Percentiles rank a stretch among this genome's conserved stretches.
phyloP scores from a whole-genome alignment of 176 grass and related monocot species.

The Triticum dicoccoides region DNA sequence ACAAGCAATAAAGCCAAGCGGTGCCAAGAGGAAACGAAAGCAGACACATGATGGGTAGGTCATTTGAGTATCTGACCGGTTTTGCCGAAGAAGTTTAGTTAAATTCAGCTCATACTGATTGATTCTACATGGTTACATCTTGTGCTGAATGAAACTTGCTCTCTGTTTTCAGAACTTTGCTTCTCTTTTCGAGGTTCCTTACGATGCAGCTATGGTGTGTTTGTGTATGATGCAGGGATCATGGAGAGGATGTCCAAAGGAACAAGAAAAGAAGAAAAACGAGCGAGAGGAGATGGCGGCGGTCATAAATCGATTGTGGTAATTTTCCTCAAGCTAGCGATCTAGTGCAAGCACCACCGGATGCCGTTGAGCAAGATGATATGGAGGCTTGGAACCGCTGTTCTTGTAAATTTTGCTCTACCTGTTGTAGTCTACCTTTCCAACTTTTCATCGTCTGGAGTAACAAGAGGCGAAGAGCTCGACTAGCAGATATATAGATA shows the following conservation, averaged over 20 bases:
- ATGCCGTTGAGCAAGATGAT: no score
- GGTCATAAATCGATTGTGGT: neutral
- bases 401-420: no score
- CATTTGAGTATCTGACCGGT: neutral
- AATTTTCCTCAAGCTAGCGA: neutral
- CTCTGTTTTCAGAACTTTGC: no score
- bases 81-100: neutral
- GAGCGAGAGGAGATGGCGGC: neutral
- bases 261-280: neutral
- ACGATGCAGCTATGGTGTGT: neutral
- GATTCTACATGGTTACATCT: neutral
- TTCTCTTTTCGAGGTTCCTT: neutral
- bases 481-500: neutral
- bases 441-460: no score
- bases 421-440: no score
- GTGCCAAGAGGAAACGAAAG: neutral
- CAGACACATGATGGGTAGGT: neutral
- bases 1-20: no score
- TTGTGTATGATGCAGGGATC: neutral
- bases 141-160: neutral
- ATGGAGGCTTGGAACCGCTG: no score
- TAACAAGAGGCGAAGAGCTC: neutral
- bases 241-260: neutral
- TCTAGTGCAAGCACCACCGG: neutral
- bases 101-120: neutral